Conservation (phyloP, 805 yeast species). For the Saturnispora besseyi region DNA sequence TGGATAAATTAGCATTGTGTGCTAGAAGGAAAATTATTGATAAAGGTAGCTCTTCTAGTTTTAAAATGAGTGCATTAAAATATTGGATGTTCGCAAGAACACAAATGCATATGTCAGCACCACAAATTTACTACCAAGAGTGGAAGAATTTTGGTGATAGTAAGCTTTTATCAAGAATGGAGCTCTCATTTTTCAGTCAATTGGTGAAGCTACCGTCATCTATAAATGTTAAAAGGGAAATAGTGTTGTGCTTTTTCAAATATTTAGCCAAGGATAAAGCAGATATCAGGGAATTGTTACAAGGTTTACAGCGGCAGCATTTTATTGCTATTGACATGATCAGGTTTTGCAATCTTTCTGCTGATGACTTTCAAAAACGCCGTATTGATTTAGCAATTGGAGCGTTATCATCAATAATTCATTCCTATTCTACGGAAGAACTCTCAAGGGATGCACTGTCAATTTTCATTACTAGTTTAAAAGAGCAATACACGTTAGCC, state of each 20-base stretch:
- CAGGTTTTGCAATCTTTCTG: not conserved
- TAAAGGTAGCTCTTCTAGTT: not conserved
- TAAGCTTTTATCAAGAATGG: conserved; percentile 14
- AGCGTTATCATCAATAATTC: conserved; percentile 5
- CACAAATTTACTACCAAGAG: conserved; percentile 20
- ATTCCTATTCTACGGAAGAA: not conserved
- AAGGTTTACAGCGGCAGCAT: not conserved
- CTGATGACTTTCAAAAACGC: not conserved
- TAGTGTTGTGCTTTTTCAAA: conserved; percentile 7
- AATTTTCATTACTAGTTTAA: conserved; percentile 1
- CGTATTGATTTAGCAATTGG: conserved; percentile 3
- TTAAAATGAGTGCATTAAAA: conserved; percentile 1
- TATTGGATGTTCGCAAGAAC: conserved; percentile 9
- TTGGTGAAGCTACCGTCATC: conserved; percentile 5
- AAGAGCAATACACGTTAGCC: not conserved
- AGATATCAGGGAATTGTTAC: conserved; percentile 1
- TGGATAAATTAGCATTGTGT: not conserved
- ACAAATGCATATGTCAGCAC: conserved; percentile 4
- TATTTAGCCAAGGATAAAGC: conserved; percentile 3
- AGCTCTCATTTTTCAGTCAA: conserved; percentile 17
- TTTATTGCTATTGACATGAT: conserved; percentile 5
- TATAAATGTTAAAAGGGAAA: not conserved
- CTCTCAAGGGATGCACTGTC: not conserved
- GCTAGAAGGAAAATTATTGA: conserved; percentile 4
- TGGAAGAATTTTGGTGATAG: conserved; percentile 24